phyloP scores from a whole-genome alignment of 306 rosid genomes.

The Cyclanthera cordifolia region DNA sequence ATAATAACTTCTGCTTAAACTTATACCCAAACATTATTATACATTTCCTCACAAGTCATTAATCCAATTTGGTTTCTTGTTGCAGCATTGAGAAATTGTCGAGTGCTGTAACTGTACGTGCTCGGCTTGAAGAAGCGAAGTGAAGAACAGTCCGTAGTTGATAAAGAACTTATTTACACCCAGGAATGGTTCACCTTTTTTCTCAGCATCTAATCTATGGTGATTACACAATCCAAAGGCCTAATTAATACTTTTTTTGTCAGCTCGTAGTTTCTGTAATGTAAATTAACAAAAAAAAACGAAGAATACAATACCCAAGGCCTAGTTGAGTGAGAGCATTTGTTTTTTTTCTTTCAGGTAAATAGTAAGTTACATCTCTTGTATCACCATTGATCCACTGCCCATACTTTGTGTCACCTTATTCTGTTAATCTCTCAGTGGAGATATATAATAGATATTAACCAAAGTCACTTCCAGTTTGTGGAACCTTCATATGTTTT shows the following conservation, averaged over 20 bases:
- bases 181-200: neutral
- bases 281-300: neutral
- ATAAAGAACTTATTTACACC: neutral
- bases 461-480: neutral
- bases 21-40: no score
- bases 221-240: neutral
- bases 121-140: slow-evolving; percentile 54
- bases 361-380: neutral
- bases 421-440: neutral
- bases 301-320: neutral
- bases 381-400: neutral
- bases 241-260: no score
- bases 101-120: slow-evolving; percentile 27
- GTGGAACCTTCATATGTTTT: no score
- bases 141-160: slow-evolving; percentile 10
- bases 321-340: neutral
- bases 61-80: neutral
- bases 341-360: neutral
- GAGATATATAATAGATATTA: neutral
- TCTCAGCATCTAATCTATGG: neutral
- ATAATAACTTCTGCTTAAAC: no score
- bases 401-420: neutral
- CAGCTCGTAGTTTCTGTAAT: neutral
- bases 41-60: no score
- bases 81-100: slow-evolving; percentile 44